Evolutionary conservation across 495 filamentous ascomycete species (phyloP), one percentile per base, ranked within the genome.

Genomic region (Delitschia confertaspora): DNA sequence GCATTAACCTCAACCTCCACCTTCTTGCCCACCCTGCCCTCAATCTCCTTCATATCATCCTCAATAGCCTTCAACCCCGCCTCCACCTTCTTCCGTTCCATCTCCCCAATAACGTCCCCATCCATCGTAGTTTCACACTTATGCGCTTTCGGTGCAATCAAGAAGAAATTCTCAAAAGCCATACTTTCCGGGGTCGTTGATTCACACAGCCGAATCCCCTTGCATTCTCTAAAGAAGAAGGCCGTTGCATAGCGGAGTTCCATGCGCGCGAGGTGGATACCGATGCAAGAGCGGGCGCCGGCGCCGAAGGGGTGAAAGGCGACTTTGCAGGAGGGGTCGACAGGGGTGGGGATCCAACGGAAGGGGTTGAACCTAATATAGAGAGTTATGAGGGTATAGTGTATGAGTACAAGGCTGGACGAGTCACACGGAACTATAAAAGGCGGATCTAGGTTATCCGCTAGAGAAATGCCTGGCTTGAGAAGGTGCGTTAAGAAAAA

Each of bases 251-350:
- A 39, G 22, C 35, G 18, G 0, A 52, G 37, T 21, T 57, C 45
- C 26, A 54, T 33, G 20, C 36, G 22, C 3, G 50, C 45, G 3
- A 54, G 35, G 30, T 54, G 51, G 29, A 51, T 34, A 1, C 54
- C 54, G 24, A 54, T 30, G 31, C 51, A 57, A n/a, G 42, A 47
- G 24, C 69, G 61, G 17, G 58, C 62, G 6, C 73, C 75, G 13
- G 61, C 72, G 0, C 75, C 72, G 51, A 74, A 79, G 0, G 72
- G 62, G 39, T 75, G 51, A 10, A 69, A 73, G 4, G 65, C 61
- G 25, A 74, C 64, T 41, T 72, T 75, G 69, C 76, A 75, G 9
- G 53, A 65, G 1, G 35, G 22, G 3, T 24, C 27, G 31, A 65
- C 66, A 0, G 69, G 71, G 0, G 67, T 62, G 0, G 53, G 50